These are phyloP conservation scores for Chytriomyces sp. DNA, from an alignment of 192 early-diverging fungal genomes.

Conservation along the genomic window DNA sequence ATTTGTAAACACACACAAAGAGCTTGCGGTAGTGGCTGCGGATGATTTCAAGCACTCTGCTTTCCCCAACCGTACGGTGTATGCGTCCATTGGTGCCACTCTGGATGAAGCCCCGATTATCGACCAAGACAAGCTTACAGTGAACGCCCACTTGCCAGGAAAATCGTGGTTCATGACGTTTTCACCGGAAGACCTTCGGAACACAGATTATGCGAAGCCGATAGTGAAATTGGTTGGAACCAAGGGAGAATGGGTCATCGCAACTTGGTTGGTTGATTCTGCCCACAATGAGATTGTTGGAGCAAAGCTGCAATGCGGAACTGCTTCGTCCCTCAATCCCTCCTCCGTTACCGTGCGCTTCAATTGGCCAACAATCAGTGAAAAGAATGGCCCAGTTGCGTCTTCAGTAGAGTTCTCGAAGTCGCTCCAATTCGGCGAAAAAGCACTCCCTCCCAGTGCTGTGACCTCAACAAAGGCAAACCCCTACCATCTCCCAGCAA, in stretches of 20 bases:
- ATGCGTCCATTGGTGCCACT: neutral
- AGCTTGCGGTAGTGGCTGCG: neutral
- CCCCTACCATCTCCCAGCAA: constrained; percentile 16
- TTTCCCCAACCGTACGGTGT: neutral
- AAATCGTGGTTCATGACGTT: neutral
- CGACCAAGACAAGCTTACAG: constrained; percentile 5
- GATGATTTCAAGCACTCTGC: neutral
- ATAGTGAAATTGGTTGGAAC: neutral
- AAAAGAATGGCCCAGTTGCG: constrained; percentile 15
- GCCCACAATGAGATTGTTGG: neutral
- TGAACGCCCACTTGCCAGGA: neutral
- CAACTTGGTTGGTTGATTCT: neutral
- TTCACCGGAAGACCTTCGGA: neutral
- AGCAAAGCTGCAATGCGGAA: constrained; percentile 10
- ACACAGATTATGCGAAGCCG: neutral
- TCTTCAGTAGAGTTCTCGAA: constrained; percentile 5
- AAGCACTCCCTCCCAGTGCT: neutral
- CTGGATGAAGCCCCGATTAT: neutral
- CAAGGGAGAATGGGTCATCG: neutral
- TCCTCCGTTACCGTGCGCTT: constrained; percentile 6
- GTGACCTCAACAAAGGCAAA: neutral
- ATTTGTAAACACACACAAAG: neutral
- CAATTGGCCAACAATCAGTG: constrained; percentile 8
- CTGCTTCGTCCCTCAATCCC: neutral
- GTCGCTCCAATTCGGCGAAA: constrained; percentile 8